phyloP scores from a whole-genome alignment of 2,329 filamentous ascomycete genomes.

The Pestalotiopsis sp. region DNA sequence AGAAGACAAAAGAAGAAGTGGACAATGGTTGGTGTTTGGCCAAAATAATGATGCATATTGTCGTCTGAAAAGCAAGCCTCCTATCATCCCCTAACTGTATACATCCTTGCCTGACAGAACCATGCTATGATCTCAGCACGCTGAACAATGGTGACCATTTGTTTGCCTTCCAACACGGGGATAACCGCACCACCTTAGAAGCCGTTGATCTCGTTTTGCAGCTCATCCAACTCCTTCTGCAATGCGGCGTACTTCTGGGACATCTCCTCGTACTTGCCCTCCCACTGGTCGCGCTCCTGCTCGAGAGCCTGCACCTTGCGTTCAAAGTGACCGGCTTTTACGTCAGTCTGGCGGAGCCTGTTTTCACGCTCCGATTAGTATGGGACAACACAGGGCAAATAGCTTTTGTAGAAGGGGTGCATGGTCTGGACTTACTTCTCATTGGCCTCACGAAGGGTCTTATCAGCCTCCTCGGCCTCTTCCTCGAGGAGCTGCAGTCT shows the following conservation, averaged over 20 bases:
- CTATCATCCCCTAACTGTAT: conserved; percentile 2
- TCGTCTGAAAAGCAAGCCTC: conserved; percentile 4
- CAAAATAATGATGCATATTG: not conserved
- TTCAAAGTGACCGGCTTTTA: conserved; percentile 99
- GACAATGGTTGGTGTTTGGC: not conserved
- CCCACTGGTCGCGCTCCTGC: conserved; percentile 89
- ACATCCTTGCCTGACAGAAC: not conserved
- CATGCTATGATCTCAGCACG: not conserved
- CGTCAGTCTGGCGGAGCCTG: conserved; percentile 97
- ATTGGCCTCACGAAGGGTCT: conserved; percentile 94
- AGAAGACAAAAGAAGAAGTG: not conserved
- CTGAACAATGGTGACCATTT: not conserved
- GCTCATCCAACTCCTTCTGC: conserved; percentile 89
- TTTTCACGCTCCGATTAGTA: conserved; percentile 21
- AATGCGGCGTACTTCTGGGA: conserved; percentile 81
- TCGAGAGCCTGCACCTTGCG: conserved; percentile 98
- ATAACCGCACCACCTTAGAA: conserved; percentile 58
- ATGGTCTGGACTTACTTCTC: conserved; percentile 79
- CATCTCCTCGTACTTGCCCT: conserved; percentile 98
- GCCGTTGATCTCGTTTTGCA: conserved; percentile 90
- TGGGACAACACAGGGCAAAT: conserved; percentile 9
- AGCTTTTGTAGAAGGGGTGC: conserved; percentile 13
- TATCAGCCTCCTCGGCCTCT: conserved; percentile 95
- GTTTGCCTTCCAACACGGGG: not conserved
- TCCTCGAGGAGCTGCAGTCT: conserved; percentile 96